phyloP scores from a whole-genome alignment of 441 rosid genomes.

The Populus hybrid region DNA sequence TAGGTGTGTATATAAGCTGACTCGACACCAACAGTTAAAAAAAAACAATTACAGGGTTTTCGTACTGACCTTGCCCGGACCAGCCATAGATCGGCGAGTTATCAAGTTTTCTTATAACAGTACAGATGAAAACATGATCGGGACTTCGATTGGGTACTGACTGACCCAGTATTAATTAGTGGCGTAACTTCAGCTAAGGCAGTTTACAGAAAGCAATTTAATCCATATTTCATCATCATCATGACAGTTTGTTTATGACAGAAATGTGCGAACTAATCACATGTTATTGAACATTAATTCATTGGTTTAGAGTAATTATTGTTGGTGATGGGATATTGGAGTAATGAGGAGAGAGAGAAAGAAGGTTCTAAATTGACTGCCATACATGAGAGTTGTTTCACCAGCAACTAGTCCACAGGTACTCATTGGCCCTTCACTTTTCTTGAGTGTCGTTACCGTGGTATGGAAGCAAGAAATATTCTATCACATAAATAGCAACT shows the following conservation, averaged over 20 bases:
- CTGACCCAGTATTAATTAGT: too few species aligned
- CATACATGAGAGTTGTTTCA: background rate
- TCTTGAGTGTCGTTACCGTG: background rate
- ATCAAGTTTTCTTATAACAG: background rate
- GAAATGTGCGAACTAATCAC: background rate
- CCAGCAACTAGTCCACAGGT: background rate
- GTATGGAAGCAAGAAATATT: background rate
- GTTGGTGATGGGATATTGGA: background rate
- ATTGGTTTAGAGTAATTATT: background rate
- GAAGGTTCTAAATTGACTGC: background rate
- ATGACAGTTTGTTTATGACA: background rate
- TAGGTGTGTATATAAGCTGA: too few species aligned
- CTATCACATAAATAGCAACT: background rate
- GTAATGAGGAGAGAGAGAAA: background rate
- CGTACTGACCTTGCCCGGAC: too few species aligned
- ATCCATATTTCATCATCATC: background rate
- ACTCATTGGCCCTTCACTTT: background rate
- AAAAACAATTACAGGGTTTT: background rate
- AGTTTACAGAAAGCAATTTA: too few species aligned
- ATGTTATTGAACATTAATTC: too few species aligned
- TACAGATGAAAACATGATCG: background rate
- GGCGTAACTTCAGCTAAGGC: too few species aligned
- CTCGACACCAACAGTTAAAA: too few species aligned
- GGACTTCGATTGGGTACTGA: too few species aligned
- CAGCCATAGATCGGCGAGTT: too few species aligned